Evolutionary conservation across 441 rosid genomes (phyloP).

Genomic region (Euphorbia celastroides): DNA sequence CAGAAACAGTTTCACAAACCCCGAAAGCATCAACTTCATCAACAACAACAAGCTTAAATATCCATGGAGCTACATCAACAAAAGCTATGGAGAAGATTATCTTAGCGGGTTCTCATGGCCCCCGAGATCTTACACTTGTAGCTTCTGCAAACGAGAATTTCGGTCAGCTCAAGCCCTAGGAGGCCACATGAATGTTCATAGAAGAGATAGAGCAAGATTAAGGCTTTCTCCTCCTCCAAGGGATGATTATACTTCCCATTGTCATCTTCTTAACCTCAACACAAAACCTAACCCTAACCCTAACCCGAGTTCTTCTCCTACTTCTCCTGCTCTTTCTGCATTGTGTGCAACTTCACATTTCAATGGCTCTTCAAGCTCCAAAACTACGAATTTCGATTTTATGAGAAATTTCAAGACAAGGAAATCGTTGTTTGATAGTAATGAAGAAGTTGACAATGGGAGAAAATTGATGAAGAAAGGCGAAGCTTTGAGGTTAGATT

Average conservation of each 20-base stretch:
- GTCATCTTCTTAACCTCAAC: constrained; percentile 40
- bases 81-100: constrained; percentile 47
- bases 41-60: constrained; percentile 19
- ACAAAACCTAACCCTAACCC: constrained; percentile 47
- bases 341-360: constrained; percentile 31
- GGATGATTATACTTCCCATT: constrained; percentile 30
- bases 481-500: constrained; percentile 52
- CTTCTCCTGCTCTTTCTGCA: constrained; percentile 28
- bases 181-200: constrained; percentile 94
- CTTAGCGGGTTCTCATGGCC: constrained; percentile 82
- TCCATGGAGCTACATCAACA: constrained; percentile 32
- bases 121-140: constrained; percentile 74
- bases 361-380: constrained; percentile 28
- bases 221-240: constrained; percentile 50
- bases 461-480: constrained; percentile 34
- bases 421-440: constrained; percentile 17
- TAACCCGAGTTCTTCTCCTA: constrained; percentile 40
- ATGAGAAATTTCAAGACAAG: constrained; percentile 9
- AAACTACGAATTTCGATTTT: constrained; percentile 20
- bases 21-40: too few relatives aligned
- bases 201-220: constrained; percentile 86
- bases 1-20: too few relatives aligned
- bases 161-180: constrained; percentile 97
- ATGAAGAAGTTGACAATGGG: constrained; percentile 25
- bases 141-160: constrained; percentile 83